Conservation (phyloP, 1,284 basidiomycete species). For the Fomitopsis pinicola region DNA sequence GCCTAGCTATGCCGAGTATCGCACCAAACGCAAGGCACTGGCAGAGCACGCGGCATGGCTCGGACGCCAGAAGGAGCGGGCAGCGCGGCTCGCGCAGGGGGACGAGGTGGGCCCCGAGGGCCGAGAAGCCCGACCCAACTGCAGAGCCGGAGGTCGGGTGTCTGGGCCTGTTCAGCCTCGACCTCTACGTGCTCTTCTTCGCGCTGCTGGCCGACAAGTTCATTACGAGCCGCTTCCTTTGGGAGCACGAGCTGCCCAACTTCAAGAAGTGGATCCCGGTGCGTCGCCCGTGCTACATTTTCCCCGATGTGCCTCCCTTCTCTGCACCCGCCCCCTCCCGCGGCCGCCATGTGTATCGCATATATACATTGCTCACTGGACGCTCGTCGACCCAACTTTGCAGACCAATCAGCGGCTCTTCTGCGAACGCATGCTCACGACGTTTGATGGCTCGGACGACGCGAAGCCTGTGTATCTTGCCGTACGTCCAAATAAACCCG, state of each 20-base stretch:
- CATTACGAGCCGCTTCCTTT: constrained; percentile 74
- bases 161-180: constrained; percentile 62
- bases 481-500: constrained; percentile 38
- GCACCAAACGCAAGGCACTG: constrained; percentile 55
- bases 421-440: constrained; percentile 63
- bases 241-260: constrained; percentile 56
- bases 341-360: not conserved
- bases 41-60: constrained; percentile 62
- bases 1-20: constrained; percentile 65
- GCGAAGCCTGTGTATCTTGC: constrained; percentile 81
- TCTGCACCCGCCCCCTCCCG: not conserved
- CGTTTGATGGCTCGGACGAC: constrained; percentile 73
- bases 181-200: constrained; percentile 52
- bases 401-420: constrained; percentile 63
- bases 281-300: not conserved
- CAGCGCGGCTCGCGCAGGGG: constrained; percentile 68
- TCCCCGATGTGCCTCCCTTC: not conserved
- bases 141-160: constrained; percentile 61
- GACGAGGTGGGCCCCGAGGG: constrained; percentile 68
- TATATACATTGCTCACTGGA: not conserved
- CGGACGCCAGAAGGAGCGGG: constrained; percentile 64
- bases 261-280: constrained; percentile 23
- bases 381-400: constrained; percentile 5
- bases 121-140: constrained; percentile 70
- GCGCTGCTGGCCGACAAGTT: constrained; percentile 68